phyloP scores from a whole-genome alignment of 345 rosid species.

The Gossypium turneri region DNA sequence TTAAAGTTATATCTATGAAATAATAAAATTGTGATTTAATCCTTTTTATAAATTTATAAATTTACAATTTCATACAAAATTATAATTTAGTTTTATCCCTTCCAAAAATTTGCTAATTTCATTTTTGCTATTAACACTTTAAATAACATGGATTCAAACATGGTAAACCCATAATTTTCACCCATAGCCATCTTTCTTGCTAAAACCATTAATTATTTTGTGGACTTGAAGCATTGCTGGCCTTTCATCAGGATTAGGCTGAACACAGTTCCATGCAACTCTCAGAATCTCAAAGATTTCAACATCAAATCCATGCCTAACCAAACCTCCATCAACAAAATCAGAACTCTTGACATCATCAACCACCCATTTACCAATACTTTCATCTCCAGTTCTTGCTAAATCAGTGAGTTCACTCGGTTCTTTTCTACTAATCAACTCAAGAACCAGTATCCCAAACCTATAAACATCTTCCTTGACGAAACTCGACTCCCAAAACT shows the following conservation, averaged over 20 bases:
- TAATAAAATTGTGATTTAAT: too few species aligned
- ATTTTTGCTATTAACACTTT: too few species aligned
- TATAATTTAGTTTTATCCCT: too few species aligned
- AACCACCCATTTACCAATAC: neutral
- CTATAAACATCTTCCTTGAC: slow-evolving; percentile 22
- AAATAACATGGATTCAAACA: too few species aligned
- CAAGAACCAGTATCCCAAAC: slow-evolving; percentile 26
- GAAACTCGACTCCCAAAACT: slow-evolving; percentile 19
- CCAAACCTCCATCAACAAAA: slow-evolving; percentile 11
- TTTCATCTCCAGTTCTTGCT: neutral
- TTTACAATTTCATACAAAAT: too few species aligned
- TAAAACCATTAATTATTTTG: neutral
- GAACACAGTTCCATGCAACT: slow-evolving; percentile 19
- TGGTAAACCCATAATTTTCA: too few species aligned
- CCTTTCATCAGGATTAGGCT: slow-evolving; percentile 11
- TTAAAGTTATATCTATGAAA: too few species aligned
- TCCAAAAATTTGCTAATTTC: too few species aligned
- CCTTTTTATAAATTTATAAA: too few species aligned
- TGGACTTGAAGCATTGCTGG: slow-evolving; percentile 18
- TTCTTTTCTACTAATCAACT: slow-evolving; percentile 18
- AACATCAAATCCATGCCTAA: slow-evolving; percentile 22
- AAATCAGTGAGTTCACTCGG: neutral
- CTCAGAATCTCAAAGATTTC: slow-evolving; percentile 17
- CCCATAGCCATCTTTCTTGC: neutral
- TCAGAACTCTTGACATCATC: neutral